Conservation (phyloP, 768 basidiomycete species). For the Sutorius australiensis region DNA sequence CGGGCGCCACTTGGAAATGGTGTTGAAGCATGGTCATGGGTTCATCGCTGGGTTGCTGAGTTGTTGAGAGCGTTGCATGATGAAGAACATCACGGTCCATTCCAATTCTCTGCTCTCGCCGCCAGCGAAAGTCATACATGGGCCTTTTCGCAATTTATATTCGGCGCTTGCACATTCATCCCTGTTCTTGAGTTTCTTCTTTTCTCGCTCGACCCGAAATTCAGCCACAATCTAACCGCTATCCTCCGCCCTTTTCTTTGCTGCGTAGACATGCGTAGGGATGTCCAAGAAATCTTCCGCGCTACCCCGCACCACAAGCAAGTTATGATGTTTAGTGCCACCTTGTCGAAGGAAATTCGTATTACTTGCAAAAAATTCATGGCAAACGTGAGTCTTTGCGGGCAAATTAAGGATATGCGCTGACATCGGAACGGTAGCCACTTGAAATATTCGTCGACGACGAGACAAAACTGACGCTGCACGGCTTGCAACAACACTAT, state of each 20-base stretch:
- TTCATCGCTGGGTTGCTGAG: slow-evolving; percentile 35
- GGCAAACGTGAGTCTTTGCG: slow-evolving; percentile 73
- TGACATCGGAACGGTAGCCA: slow-evolving; percentile 52
- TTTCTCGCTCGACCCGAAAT: slow-evolving; percentile 48
- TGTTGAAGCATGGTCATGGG: slow-evolving; percentile 38
- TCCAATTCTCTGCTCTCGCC: slow-evolving; percentile 35
- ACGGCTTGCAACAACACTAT: slow-evolving; percentile 98
- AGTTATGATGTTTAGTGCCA: slow-evolving; percentile 99
- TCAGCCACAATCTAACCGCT: slow-evolving; percentile 61
- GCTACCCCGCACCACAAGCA: slow-evolving; percentile 99
- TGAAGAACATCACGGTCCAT: slow-evolving; percentile 34
- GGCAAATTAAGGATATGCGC: background rate
- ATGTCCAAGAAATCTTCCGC: slow-evolving; percentile 99
- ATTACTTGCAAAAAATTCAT: slow-evolving; percentile 99
- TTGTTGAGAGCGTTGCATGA: slow-evolving; percentile 34
- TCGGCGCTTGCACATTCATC: slow-evolving; percentile 13
- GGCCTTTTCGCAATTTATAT: slow-evolving; percentile 9
- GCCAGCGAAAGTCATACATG: slow-evolving; percentile 17
- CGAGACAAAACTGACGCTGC: slow-evolving; percentile 96
- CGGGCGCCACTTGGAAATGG: slow-evolving; percentile 38
- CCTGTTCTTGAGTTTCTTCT: slow-evolving; percentile 46
- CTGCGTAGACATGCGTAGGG: slow-evolving; percentile 96
- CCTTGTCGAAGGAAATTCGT: slow-evolving; percentile 93
- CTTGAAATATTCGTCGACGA: slow-evolving; percentile 99
- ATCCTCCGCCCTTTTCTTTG: slow-evolving; percentile 51